phyloP scores from a whole-genome alignment of 306 rosid genomes.

The Castanopsis chinensis region DNA sequence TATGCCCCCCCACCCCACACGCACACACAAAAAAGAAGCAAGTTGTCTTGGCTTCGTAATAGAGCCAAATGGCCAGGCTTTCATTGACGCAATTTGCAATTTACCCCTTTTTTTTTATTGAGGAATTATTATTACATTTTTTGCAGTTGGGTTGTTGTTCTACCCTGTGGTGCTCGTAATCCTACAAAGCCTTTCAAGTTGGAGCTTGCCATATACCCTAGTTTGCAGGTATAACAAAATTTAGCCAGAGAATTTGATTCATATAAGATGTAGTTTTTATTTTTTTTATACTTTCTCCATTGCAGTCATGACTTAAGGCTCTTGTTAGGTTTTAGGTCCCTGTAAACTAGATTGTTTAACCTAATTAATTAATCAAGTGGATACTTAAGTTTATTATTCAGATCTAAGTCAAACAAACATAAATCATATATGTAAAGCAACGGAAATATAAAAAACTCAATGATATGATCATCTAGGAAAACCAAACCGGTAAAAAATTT shows the following conservation, averaged over 20 bases:
- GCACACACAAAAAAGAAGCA: background rate
- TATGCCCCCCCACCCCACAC: background rate
- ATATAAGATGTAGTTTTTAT: background rate
- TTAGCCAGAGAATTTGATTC: background rate
- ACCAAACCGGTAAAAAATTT: no score
- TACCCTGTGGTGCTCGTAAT: constrained; percentile 74
- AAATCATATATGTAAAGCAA: no score
- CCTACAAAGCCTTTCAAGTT: constrained; percentile 75
- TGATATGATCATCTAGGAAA: no score
- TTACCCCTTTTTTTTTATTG: background rate
- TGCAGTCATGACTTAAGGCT: background rate
- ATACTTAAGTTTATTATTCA: no score
- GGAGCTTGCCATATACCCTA: constrained; percentile 88
- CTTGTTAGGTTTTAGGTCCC: no score
- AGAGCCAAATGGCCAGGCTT: constrained; percentile 20
- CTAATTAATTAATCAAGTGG: no score
- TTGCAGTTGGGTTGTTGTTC: constrained; percentile 88
- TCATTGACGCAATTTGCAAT: constrained; percentile 15
- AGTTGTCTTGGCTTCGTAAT: constrained; percentile 1
- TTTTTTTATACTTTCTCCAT: background rate
- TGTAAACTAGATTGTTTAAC: no score
- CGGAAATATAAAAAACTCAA: no score
- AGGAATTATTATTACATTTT: constrained; percentile 18
- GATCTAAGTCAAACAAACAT: no score
- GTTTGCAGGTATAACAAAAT: constrained; percentile 62